phyloP scores from a whole-genome alignment of 176 grass and related monocot genomes.

The Musa itinerans region DNA sequence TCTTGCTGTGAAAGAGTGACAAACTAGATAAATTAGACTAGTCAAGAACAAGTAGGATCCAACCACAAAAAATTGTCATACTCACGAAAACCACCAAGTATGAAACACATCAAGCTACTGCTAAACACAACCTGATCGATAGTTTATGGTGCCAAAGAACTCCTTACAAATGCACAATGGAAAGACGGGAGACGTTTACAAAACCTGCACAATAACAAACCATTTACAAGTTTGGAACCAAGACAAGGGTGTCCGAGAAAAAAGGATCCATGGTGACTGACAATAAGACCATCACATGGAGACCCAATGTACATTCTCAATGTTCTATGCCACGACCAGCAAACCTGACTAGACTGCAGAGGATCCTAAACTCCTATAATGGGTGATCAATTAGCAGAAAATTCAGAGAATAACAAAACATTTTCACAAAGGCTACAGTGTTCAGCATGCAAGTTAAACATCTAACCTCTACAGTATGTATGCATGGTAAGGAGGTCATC shows the following conservation, averaged over 20 bases:
- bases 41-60: too few relatives aligned
- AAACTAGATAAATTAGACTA: too few relatives aligned
- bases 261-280: background rate
- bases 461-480: slow-evolving; percentile 27
- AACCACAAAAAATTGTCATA: too few relatives aligned
- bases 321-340: background rate
- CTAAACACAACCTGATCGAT: too few relatives aligned
- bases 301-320: background rate
- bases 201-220: background rate
- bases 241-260: background rate
- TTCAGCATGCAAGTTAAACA: slow-evolving; percentile 1
- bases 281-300: background rate
- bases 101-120: too few relatives aligned
- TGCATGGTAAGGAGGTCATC: slow-evolving; percentile 4
- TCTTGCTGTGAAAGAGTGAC: too few relatives aligned
- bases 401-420: background rate
- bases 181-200: too few relatives aligned
- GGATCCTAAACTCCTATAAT: background rate
- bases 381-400: background rate
- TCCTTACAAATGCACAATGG: too few relatives aligned
- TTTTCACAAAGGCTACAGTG: background rate
- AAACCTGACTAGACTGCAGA: background rate
- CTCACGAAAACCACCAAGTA: too few relatives aligned
- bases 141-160: too few relatives aligned
- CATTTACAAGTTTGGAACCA: background rate